Evolutionary conservation across 140 eudicot species (phyloP).

Genomic region (Bidens hawaiensis): DNA sequence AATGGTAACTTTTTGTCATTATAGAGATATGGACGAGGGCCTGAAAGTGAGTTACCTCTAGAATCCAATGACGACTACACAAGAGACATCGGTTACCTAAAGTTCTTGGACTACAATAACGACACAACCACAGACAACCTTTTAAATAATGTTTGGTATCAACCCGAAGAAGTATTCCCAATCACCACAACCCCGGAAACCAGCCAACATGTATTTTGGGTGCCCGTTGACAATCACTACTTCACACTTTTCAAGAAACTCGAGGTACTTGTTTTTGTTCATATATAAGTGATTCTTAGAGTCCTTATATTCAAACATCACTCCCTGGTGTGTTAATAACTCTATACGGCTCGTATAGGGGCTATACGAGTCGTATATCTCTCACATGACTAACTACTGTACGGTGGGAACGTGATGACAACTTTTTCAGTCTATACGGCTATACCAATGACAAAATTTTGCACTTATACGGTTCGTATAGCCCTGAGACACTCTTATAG

Average conservation of each 20-base stretch:
- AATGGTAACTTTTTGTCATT: not conserved
- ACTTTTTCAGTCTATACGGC: too few species aligned
- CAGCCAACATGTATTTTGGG: conserved; percentile 54
- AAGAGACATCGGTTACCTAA: conserved; percentile 41
- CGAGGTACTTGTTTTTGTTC: conserved; percentile 29
- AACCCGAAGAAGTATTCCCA: conserved; percentile 55
- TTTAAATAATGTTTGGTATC: conserved; percentile 48
- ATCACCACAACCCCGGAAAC: conserved; percentile 36
- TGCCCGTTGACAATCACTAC: conserved; percentile 40
- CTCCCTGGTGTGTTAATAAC: too few species aligned
- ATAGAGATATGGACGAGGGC: conserved; percentile 60
- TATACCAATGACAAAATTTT: too few species aligned
- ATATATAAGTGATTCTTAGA: too few species aligned
- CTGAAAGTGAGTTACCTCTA: conserved; percentile 38
- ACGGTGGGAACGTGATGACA: too few species aligned
- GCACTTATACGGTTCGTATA: too few species aligned
- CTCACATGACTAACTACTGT: too few species aligned
- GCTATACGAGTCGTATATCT: too few species aligned
- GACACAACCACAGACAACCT: conserved; percentile 28
- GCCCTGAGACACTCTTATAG: too few species aligned
- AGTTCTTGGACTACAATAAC: conserved; percentile 37
- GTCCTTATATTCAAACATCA: too few species aligned
- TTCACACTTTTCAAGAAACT: conserved; percentile 37
- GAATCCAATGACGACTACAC: conserved; percentile 73
- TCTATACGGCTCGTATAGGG: too few species aligned